These are phyloP conservation scores for Crithidia brevicula DNA, from an alignment of 208 protist species.

Conservation along the genomic window DNA sequence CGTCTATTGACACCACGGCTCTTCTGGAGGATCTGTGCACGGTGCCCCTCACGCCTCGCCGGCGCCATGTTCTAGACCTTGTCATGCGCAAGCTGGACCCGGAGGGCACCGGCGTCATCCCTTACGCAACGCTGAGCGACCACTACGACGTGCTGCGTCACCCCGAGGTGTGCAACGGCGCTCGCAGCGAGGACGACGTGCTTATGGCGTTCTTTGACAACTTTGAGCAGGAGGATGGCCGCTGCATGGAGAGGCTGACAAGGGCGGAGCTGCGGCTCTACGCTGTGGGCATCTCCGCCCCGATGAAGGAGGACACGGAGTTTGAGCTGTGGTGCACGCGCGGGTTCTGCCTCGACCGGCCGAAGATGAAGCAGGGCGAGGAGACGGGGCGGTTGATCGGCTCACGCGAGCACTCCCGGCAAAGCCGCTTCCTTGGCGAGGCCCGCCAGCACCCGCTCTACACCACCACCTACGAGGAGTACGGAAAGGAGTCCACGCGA, in stretches of 20 bases:
- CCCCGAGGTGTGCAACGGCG: constrained; percentile 55
- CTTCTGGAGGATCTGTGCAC: constrained; percentile 54
- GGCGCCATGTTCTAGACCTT: constrained; percentile 67
- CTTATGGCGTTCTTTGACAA: constrained; percentile 51
- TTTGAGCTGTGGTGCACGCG: constrained; percentile 88
- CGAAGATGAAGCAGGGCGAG: constrained; percentile 46
- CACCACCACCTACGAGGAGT: constrained; percentile 63
- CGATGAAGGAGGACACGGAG: constrained; percentile 58
- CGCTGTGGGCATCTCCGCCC: constrained; percentile 63
- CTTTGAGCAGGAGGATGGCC: constrained; percentile 39
- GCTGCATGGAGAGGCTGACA: constrained; percentile 40
- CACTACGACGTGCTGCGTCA: constrained; percentile 82
- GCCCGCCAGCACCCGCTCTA: constrained; percentile 71
- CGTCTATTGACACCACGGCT: constrained; percentile 22
- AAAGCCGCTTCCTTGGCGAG: constrained; percentile 55
- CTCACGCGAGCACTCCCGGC: constrained; percentile 41
- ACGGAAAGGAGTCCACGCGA: constrained; percentile 58
- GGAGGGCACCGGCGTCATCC: constrained; percentile 45
- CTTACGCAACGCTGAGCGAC: constrained; percentile 40
- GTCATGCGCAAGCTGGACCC: constrained; percentile 69
- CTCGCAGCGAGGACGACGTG: constrained; percentile 52
- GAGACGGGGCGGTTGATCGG: constrained; percentile 33
- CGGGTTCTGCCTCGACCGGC: constrained; percentile 82
- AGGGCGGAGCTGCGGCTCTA: constrained; percentile 72
- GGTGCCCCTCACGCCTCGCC: constrained; percentile 48